Base-by-base conservation (phyloP, 306 rosid genomes). In the Fragaria vesca region DNA sequence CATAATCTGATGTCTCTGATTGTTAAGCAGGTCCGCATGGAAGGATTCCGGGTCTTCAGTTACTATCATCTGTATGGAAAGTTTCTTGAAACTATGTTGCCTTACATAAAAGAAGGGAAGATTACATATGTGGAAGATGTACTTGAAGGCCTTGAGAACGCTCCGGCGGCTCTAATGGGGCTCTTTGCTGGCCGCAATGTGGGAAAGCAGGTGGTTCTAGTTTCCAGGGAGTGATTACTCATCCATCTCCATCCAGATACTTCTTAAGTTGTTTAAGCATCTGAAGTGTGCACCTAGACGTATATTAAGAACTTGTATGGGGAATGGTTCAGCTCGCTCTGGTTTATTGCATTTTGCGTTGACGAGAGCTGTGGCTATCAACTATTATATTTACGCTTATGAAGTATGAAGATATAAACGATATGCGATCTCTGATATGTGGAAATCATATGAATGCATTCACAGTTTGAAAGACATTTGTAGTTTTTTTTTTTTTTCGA, bases 1-100 rank as follows among this genome's bases (percentile, higher is more conserved):
- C n/a, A 42, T 2, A 77, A 69, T 54, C 43, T 77, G 46, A 42
- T 54, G 57, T n/a, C 28, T 7, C 32, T 77, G n/a, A 10, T 68
- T 4, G 12, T 1, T 20, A 77, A 55, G 26, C 43, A 24, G n/a
- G 46, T 67, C 32, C 67, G 28, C 0, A 54, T 77, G n/a, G 5
- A 26, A 40, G 75, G 80, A 16, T 77, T 68, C 21, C 4, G 21
- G 1, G 46, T 40, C 20, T 8, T 2, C 11, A 12, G 58, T 68
- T 58, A 54, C 67, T 42, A 24, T 68, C 54, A 43, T 54, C 28
- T 61, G 28, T 20, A 47, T 1, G 12, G 12, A 4, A n/a, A 63
- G 9, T 46, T 47, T 60, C 11, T 26, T 0, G 34, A 36, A 2
- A 30, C 34, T 0, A 34, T 47, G 45, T 20, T 66, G 20, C 46